A percentile compares a stretch with the other conserved stretches of the same genome.
Evolutionary conservation across 1,284 basidiomycete species (phyloP).

Genomic region (Papiliotrema laurentii): DNA sequence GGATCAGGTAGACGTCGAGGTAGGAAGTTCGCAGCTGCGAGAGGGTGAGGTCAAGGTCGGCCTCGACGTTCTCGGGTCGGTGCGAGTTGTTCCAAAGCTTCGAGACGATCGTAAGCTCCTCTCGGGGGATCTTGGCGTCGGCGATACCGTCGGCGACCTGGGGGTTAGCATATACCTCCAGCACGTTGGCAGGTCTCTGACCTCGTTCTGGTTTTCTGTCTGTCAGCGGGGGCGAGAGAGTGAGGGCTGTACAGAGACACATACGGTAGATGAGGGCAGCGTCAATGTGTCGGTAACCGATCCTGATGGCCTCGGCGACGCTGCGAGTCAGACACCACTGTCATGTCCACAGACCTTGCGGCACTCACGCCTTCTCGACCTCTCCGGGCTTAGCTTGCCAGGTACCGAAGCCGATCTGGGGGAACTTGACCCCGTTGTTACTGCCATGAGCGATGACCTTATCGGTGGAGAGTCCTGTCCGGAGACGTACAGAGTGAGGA

Average conservation of each 20-base stretch:
- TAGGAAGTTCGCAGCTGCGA: conserved; percentile 65
- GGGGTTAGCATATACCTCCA: conserved; percentile 47
- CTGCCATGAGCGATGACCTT: neutral
- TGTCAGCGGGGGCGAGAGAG: neutral
- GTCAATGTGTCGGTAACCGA: conserved; percentile 76
- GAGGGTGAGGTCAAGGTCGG: conserved; percentile 68
- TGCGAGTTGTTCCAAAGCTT: conserved; percentile 44
- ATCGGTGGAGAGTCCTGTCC: neutral
- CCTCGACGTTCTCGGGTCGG: conserved; percentile 56
- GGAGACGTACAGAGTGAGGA: conserved; percentile 7
- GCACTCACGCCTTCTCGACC: conserved; percentile 58
- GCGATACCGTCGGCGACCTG: conserved; percentile 68
- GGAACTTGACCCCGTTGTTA: conserved; percentile 47
- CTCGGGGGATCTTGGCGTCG: conserved; percentile 68
- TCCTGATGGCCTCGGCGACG: conserved; percentile 65
- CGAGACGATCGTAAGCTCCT: conserved; percentile 69
- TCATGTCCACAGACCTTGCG: neutral
- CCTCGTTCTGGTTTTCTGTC: conserved; percentile 69
- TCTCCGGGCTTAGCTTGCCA: conserved; percentile 74
- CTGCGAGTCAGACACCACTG: conserved; percentile 45
- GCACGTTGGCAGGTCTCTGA: conserved; percentile 48
- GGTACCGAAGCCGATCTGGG: conserved; percentile 73
- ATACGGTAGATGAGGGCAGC: conserved; percentile 56
- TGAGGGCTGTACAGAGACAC: conserved; percentile 8
- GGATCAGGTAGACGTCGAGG: conserved; percentile 76